Evolutionary conservation across 176 grass and related monocot genomes (phyloP), one percentile per base, ranked within the genome.

Genomic region (Juncus inflexus): DNA sequence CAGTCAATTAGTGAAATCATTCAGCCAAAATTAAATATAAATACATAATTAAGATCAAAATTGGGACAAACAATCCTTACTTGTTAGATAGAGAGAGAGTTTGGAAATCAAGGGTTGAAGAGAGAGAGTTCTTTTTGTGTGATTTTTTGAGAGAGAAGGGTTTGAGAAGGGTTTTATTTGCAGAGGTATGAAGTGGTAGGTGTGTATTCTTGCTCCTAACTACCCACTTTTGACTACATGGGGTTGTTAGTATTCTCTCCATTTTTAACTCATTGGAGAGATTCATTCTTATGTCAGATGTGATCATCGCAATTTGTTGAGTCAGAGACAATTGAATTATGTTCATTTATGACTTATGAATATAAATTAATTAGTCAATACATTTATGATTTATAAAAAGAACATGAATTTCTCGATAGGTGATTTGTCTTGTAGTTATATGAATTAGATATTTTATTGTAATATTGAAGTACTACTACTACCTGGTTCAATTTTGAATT

Each of bases 141-240:
- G 40, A 42, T 55, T 57, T 65, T 70, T 54, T 70, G 14, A 59
- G 55, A 51, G 61, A 61, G 15, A 60, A 36, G 37, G 16, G 47
- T 60, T 67, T 35, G 43, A 60, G 75, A 15, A 60, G 4, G 64
- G 35, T 28, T 66, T 49, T 77, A 67, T 69, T 45, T 60, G 53
- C 28, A 9, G 10, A 4, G 50, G 10, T 50, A 5, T 60, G 2
- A 47, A 64, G 55, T 40, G 75, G 51, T 60, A 67, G 64, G 75
- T 60, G 16, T 10, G 9, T 6, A 42, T 35, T 71, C 68, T 58
- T 71, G 55, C 40, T 38, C 9, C 68, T 36, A 71, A 60, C 68
- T 58, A 71, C 68, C 53, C 68, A 58, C 19, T 6, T 36, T 3
- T 47, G 13, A 58, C 13, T 70, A 38, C n/a, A 38, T 15, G 39